Base-by-base conservation (phyloP, 352 stramenopile genomes). In the Phytophthora macrochlamydospora region DNA sequence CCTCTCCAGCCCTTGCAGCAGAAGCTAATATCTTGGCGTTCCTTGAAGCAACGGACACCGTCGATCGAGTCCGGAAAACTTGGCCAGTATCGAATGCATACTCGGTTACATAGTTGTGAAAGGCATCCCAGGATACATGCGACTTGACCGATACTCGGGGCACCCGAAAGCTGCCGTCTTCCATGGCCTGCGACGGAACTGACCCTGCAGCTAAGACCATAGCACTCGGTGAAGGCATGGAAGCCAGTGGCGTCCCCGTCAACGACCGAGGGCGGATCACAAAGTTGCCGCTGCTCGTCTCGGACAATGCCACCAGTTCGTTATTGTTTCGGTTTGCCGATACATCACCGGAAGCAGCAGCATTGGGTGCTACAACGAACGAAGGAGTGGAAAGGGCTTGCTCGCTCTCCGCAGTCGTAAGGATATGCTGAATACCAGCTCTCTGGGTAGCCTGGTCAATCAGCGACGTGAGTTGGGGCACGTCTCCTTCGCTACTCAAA, bases 21-120 rank as follows among this genome's bases (percentile, higher is more conserved):
- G 71, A 65, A 7, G 59, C 51, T 18, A 80, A 33, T 4, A 76
- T 44, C 48, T 90, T 92, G 4, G 73, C 56, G 52, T 93, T 93
- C 66, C 85, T 86, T 2, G 79, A 69, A 18, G 67, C 65, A 0
- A 85, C 70, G 0, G 83, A 92, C 12, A 92, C 76, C 0, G 85
- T 92, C 28, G 85, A 93, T n/a, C 85, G 81, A 1, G 85, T 88
- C 29, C 85, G 85, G 52, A 92, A 93, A 24, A 83, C 67, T 71
- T 93, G 81, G 1, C 76, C 71, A 38, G 85, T 88, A 44, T 77
- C 62, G n/a, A 75, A 60, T 7, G 83, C 73, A 54, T 93, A 93
- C 51, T 90, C 72, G 1, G 59, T 49, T 2, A 92, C 37, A 35
- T 78, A 86, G 14, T 79, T 69, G 35, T 91, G 73, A 44, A 93